Evolutionary conservation across 2,329 filamentous ascomycete genomes (phyloP), one percentile per base, ranked within the genome.

Genomic region (Coniochaeta prunicola): DNA sequence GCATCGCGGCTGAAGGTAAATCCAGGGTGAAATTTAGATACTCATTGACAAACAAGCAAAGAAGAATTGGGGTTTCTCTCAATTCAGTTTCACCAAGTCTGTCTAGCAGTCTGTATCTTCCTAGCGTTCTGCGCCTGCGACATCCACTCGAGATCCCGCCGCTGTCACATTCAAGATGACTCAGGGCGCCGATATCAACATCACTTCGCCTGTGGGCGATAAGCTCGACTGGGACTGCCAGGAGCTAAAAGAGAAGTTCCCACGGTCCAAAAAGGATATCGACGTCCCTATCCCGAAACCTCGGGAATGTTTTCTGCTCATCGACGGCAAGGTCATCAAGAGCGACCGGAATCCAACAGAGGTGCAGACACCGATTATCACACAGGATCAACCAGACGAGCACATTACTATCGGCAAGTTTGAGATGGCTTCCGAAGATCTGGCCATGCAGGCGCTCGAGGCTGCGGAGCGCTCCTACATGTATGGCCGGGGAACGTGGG

Each of bases 191-290:
- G n/a, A n/a, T 21, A 31, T 55, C 53, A 34, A 36, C 30, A 55
- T 55, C 30, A 17, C 13, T n/a, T 55, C 53, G 26, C 53, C 53
- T 24, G 53, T 55, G 3, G 53, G 30, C 19, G 53, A 55, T n/a
- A 55, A 55, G 53, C 30, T 55, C 19, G 53, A 55, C 53, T 55
- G 53, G 53, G 30, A 55, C 17, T 55, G 28, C 53, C 28, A 34
- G 33, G 53, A 55, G 30, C 53, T 55, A 5, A 55, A 36, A 28
- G 53, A 28, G 19, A 55, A 34, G 17, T 33, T 55, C 53, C 53
- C 53, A 4, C 30, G 30, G 30, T 33, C 53, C 30, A 55, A 55
- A 24, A 3, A 55, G 2, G 53, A 55, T 12, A 55, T 55, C 30
- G 26, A 55, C 4, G 53, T 21, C n/a, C 53, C 53, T 7, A 36